Evolutionary conservation across 2,329 filamentous ascomycete species (phyloP), one percentile per base, ranked within the genome.

Genomic region (Akanthomyces muscarius): DNA sequence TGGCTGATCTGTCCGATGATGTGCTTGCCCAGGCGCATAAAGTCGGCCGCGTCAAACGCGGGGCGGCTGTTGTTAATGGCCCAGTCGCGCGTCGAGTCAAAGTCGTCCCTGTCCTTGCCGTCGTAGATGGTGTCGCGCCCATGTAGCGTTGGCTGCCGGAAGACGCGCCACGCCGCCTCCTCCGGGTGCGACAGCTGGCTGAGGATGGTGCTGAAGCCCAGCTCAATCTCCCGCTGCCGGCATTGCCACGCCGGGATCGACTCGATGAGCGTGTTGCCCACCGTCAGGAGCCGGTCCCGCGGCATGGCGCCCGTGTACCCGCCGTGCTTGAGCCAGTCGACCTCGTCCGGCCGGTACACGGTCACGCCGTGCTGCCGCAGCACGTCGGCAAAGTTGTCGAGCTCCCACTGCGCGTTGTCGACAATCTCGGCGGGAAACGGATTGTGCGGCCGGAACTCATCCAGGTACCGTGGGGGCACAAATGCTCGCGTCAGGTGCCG

Each of bases 301-400:
- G 72, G 71, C 71, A 75, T 75, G 23, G 72, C 68, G 5, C 71
- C 71, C 0, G 72, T 74, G 63, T 74, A 75, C 36, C 71, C 70
- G 60, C 67, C 66, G 61, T 68, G 64, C 57, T 69, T 68, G 18
- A 62, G 30, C 69, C 69, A 71, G 62, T 69, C 61, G 21, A 69
- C 63, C 47, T 60, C 57, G 5, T 64, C 56, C 1, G 69, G 69
- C 14, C 70, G 66, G 58, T 72, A 69, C 33, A 72, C 69, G 3
- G 63, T 65, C 28, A 70, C 62, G 2, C 70, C 70, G 18, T 68
- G 61, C 8, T 60, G 33, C 51, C 68, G 61, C 38, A 71, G 64
- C 36, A 71, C 65, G 0, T 63, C 55, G 7, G 68, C 69, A 25
- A 71, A 68, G 13, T 68, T 61, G 52, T 71, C 70, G 8, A 71